Evolutionary conservation across 805 yeast species (phyloP).

Genomic region (Metschnikowia hibisci): DNA sequence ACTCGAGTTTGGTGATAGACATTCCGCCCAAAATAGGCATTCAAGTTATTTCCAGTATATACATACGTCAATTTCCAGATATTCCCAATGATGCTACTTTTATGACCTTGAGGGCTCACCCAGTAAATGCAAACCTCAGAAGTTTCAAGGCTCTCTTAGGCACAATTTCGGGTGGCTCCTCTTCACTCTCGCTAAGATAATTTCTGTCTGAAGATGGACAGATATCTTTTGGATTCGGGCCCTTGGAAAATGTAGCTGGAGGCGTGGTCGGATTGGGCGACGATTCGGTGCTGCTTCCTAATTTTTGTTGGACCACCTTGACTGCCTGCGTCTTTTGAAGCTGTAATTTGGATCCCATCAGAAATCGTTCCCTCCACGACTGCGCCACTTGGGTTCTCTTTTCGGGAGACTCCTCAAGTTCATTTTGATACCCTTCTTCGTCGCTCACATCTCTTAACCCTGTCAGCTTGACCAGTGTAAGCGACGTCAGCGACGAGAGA

Average conservation of each 20-base stretch:
- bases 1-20: no score
- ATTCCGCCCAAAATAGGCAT: no score
- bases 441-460: constrained; percentile 11
- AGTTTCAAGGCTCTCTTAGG: constrained; percentile 7
- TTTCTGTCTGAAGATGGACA: constrained; percentile 16
- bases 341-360: constrained; percentile 7
- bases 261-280: constrained; percentile 10
- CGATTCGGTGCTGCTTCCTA: constrained; percentile 6
- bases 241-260: background rate
- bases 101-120: background rate
- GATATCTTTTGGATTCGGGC: background rate
- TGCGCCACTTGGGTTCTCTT: constrained; percentile 16
- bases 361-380: constrained; percentile 15
- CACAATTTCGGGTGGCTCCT: background rate
- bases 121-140: constrained; percentile 18
- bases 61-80: no score
- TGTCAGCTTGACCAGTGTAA: background rate
- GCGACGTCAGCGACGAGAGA: constrained; percentile 6
- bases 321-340: constrained; percentile 4
- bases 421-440: constrained; percentile 31
- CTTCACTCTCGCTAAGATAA: constrained; percentile 16
- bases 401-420: constrained; percentile 40
- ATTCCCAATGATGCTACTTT: no score
- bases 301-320: constrained; percentile 2
- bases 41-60: no score